Conservation (phyloP, 108 stramenopile species). For the Nitzschia sp. region DNA sequence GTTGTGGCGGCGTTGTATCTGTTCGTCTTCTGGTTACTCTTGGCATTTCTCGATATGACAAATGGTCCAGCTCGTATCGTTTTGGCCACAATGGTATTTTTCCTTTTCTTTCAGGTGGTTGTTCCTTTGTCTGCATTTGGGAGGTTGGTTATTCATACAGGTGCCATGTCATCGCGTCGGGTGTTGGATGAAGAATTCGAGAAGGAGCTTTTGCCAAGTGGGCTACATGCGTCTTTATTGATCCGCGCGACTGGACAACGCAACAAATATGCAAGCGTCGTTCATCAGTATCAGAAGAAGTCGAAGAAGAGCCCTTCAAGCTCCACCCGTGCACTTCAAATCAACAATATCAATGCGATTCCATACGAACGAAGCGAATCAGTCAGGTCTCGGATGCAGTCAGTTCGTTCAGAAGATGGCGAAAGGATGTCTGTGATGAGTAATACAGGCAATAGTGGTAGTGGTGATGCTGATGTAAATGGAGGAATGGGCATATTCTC, state of each 20-base stretch:
- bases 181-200: slow-evolving; percentile 48
- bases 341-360: neutral
- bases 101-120: slow-evolving; percentile 44
- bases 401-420: no score
- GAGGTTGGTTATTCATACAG: slow-evolving; percentile 52
- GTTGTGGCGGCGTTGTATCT: slow-evolving; percentile 41
- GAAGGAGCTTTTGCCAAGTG: slow-evolving; percentile 45
- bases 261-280: slow-evolving; percentile 17
- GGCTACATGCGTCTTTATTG: slow-evolving; percentile 42
- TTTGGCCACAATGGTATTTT: slow-evolving; percentile 11
- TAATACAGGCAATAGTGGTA: neutral
- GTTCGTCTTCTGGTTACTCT: slow-evolving; percentile 46
- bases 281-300: slow-evolving; percentile 24
- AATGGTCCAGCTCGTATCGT: slow-evolving; percentile 4
- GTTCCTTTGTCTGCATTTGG: slow-evolving; percentile 50
- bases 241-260: slow-evolving; percentile 39
- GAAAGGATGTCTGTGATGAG: neutral
- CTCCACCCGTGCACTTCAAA: neutral
- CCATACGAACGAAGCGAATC: neutral
- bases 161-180: slow-evolving; percentile 49
- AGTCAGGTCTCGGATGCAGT: neutral
- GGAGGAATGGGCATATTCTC: neutral
- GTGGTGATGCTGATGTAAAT: neutral
- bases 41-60: slow-evolving; percentile 39
- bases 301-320: neutral